Base-by-base conservation (phyloP, 257 asterid species). In the Ilex asprella region DNA sequence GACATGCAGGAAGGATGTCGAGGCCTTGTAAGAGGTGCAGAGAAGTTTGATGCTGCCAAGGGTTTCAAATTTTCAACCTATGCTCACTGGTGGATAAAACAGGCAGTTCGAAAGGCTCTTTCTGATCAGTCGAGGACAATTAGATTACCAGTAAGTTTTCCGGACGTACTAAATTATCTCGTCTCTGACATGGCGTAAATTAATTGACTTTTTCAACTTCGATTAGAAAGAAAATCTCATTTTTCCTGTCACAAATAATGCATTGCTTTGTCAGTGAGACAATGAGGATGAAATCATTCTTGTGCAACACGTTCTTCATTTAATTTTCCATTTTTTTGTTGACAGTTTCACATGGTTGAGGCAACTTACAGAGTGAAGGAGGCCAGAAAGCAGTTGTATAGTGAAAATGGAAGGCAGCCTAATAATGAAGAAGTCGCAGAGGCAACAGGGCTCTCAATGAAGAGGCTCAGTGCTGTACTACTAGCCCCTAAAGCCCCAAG, bases 11-110 rank as follows among this genome's bases (percentile, higher is more conserved):
- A 89, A 87, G 99, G 99, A 70, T 92, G 99, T 39, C 64, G 75
- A 55, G 98, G 98, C 65, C 95, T 91, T 11, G 85, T 86, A 62
- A 81, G 95, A 70, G 94, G 96, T 73, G 80, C 87, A 5, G 96
- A 91, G 77, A 91, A 91, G 77, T 91, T 87, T 52, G 96, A 91
- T 71, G 95, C 96, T 55, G 56, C 95, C 6, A 87, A 81, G 77
- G 98, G 98, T 68, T 91, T 87, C 75, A 91, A 88, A 63, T 91
- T 91, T 82, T 91, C 96, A 51, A 91, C 98, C 56, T 91, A 91
- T 64, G 98, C 98, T 64, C 96, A 87, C 75, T 91, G 98, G 98
- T 91, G 98, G 98, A 91, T 91, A 59, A 87, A 82, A 66, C 96
- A 91, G 75, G 72, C 81, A 2, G 72, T 76, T 39, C 61, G 76